A percentile compares a stretch with the other conserved stretches of the same genome.
Conservation (phyloP, 208 protist species). For the Vickermania ingenoplastis region DNA sequence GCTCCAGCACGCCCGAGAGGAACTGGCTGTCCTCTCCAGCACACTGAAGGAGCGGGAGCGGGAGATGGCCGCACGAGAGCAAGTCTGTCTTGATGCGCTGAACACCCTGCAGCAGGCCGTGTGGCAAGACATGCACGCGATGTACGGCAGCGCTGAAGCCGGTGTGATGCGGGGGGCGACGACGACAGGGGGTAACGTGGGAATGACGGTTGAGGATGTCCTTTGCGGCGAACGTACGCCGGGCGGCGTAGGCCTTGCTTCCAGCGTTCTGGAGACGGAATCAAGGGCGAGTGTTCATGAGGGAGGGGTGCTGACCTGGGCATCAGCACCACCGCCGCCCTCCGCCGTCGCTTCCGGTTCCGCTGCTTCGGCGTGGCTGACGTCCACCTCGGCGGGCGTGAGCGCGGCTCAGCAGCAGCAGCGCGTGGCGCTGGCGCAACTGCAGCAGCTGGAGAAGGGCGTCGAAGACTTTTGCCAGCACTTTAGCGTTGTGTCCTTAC, state of each 20-base stretch:
- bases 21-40: not conserved
- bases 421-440: not conserved
- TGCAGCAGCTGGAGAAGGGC: not conserved
- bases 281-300: too few relatives aligned
- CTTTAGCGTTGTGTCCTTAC: not conserved
- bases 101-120: not conserved
- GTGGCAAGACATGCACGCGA: not conserved
- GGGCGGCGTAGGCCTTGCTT: too few relatives aligned
- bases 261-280: too few relatives aligned
- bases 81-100: not conserved
- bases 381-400: not conserved
- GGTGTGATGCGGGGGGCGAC: too few relatives aligned
- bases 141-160: too few relatives aligned
- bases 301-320: too few relatives aligned
- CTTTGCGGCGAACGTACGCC: too few relatives aligned
- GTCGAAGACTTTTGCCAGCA: not conserved
- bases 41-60: not conserved
- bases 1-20: not conserved
- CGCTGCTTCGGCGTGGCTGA: too few relatives aligned
- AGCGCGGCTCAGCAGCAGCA: conserved; percentile 4
- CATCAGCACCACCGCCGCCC: too few relatives aligned
- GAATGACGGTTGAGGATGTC: too few relatives aligned
- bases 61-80: not conserved
- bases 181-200: too few relatives aligned
- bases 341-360: too few relatives aligned